phyloP scores from a whole-genome alignment of 1,284 basidiomycete species.

The Marasmius fiardii region DNA sequence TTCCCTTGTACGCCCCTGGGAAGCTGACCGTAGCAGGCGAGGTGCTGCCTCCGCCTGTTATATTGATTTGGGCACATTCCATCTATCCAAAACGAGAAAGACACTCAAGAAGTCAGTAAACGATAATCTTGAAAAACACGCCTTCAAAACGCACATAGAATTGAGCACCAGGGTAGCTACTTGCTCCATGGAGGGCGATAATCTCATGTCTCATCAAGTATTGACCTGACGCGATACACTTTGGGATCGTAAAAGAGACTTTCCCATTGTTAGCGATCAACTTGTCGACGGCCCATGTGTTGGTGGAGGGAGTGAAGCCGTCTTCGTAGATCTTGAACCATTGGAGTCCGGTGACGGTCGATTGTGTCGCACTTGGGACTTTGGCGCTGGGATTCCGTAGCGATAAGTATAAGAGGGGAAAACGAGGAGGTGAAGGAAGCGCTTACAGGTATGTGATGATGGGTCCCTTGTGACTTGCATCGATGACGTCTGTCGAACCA shows the following conservation, averaged over 20 bases:
- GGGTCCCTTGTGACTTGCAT: slow-evolving; percentile 52
- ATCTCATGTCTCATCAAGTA: background rate
- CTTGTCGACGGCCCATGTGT: slow-evolving; percentile 45
- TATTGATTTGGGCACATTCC: slow-evolving; percentile 37
- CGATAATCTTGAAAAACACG: background rate
- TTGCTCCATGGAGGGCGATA: slow-evolving; percentile 27
- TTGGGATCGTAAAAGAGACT: slow-evolving; percentile 48
- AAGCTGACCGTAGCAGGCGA: slow-evolving; percentile 46
- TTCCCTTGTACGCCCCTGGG: slow-evolving; percentile 45
- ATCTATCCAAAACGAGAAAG: slow-evolving; percentile 21
- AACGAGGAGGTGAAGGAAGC: background rate
- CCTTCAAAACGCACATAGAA: slow-evolving; percentile 34
- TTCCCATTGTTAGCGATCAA: slow-evolving; percentile 52
- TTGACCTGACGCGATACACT: slow-evolving; percentile 44
- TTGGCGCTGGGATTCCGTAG: slow-evolving; percentile 31
- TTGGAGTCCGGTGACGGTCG: slow-evolving; percentile 38
- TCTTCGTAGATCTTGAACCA: slow-evolving; percentile 45
- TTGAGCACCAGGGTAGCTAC: slow-evolving; percentile 48
- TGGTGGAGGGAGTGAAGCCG: slow-evolving; percentile 30
- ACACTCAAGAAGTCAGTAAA: background rate
- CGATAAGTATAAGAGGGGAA: background rate
- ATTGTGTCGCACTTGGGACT: slow-evolving; percentile 37
- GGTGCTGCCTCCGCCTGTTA: slow-evolving; percentile 40
- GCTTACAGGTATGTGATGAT: slow-evolving; percentile 49
- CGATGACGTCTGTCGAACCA: slow-evolving; percentile 50